Evolutionary conservation across 2,329 filamentous ascomycete species (phyloP), one percentile per base, ranked within the genome.

Genomic region (Immersiporthe knoxdaviesiana): DNA sequence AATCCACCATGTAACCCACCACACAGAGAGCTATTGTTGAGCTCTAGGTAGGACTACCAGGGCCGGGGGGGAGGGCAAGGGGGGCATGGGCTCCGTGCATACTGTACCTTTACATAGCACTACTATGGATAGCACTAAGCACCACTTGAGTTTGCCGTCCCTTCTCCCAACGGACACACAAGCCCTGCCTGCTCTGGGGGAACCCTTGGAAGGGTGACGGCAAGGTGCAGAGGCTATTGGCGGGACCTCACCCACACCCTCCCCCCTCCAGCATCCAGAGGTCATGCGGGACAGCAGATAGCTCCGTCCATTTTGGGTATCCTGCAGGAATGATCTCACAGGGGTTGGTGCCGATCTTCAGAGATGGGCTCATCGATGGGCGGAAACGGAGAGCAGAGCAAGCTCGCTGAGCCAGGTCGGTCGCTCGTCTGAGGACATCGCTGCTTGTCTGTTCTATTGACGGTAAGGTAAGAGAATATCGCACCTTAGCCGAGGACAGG

Each of bases 171-270:
- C 70, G 68, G 76, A 73, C n/a, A n/a, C n/a, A n/a, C 75, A 74
- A 74, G 74, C 74, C 74, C 74, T 75, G 76, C 75, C 73, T 68
- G 41, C 41, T 47, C 41, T 47, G 24, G 12, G 32, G 35, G 18
- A 16, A 10, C 35, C 59, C 59, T 39, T 24, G 14, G 44, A 58
- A 50, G 54, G 61, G 60, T 41, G 62, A 65, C 68, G 66, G 63
- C 60, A 76, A 75, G 76, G 75, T 75, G 74, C 74, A 67, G 74
- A 74, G 44, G 73, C 72, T 72, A 77, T 76, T 76, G 75, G 74
- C 69, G 73, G 74, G 74, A 72, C 71, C 73, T 56, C 35, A 35
- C 35, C 30, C n/a, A n/a, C n/a, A n/a, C n/a, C n/a, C n/a, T n/a
- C 56, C 62, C 44, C 61, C 66, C 44, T 66, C 70, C 67, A 69